Percentiles rank a stretch among this genome's conserved stretches.
Conservation (phyloP, 495 filamentous ascomycete species). For the Hypoxylon fragiforme region DNA sequence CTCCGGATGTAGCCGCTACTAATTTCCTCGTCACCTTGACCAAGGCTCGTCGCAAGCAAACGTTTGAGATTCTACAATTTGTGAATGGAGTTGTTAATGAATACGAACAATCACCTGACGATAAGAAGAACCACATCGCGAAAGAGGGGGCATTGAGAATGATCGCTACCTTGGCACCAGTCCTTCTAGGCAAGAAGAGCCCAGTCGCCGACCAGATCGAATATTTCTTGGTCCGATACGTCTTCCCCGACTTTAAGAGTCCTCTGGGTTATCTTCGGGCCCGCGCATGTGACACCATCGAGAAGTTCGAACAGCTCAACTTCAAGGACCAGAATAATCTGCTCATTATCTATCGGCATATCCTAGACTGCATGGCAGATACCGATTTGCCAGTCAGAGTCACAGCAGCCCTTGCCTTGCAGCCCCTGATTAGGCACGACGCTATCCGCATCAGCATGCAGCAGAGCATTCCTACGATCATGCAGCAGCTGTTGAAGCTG, state of each 20-base stretch:
- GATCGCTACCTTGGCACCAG: conserved; percentile 92
- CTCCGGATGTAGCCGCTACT: conserved; percentile 93
- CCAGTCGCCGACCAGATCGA: conserved; percentile 98
- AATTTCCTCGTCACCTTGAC: conserved; percentile 95
- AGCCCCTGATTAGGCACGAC: conserved; percentile 94
- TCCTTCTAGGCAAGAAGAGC: conserved; percentile 96
- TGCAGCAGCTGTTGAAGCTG: conserved; percentile 96
- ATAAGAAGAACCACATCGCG: conserved; percentile 86
- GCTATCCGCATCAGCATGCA: conserved; percentile 93
- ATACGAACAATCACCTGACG: conserved; percentile 76
- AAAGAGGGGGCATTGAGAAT: conserved; percentile 97
- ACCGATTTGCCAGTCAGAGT: conserved; percentile 87
- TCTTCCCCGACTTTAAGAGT: conserved; percentile 96
- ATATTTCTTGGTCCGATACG: conserved; percentile 96
- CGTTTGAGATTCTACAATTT: conserved; percentile 89
- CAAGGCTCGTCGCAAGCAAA: conserved; percentile 93
- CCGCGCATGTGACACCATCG: conserved; percentile 92
- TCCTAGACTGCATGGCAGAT: conserved; percentile 96
- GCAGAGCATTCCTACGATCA: conserved; percentile 97
- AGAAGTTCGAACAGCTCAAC: conserved; percentile 95
- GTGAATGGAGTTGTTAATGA: conserved; percentile 91
- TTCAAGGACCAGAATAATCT: conserved; percentile 96
- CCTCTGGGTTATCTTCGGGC: conserved; percentile 91
- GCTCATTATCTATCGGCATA: conserved; percentile 92
- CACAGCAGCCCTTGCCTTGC: conserved; percentile 89